Evolutionary conservation across 805 yeast genomes (phyloP), one percentile per base, ranked within the genome.

Genomic region (Dipodascus albidus): DNA sequence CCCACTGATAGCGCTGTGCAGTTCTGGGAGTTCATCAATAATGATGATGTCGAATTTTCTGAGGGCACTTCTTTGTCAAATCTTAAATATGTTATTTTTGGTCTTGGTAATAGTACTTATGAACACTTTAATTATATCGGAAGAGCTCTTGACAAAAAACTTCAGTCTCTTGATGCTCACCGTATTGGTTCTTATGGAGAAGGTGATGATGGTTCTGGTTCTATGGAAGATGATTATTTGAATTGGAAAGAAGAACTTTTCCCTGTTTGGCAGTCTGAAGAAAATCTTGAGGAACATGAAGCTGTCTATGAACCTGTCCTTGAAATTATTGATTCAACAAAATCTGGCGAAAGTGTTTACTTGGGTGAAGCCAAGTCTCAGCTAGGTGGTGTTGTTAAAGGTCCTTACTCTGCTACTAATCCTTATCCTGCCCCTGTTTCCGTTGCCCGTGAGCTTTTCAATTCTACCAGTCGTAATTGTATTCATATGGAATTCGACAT

Each of bases 201-300:
- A 68, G 99, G 96, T 67, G 99, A 91, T 66, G 99, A 91, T 66
- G 98, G 96, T 63, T 78, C 79, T 57, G 98, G 95, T 52, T 80
- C 96, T 53, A 81, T 91, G 76, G 98, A 91, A 68, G 99, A 91
- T 70, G 98, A 93, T 70, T 91, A 80, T 68, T 71, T 93, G 64
- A 74, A 89, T 49, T 91, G 99, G 99, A 93, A 90, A 70, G 97
- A 90, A 58, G 68, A 71, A 14, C 74, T 84, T 55, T 79, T 88
- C 61, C 86, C 81, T 15, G 67, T 78, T 2, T 74, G 90, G 69
- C 81, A 83, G 62, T 76, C 76, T 56, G 72, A 77, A 51, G 74
- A 87, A 63, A 73, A 78, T 55, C 74, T 91, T 54, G 82, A 84
- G 60, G 97, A 90, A 70, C 86, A 79, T 58, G 96, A 89, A 59